phyloP scores from a whole-genome alignment of 2,329 filamentous ascomycete species.

The Drechslera avenae region DNA sequence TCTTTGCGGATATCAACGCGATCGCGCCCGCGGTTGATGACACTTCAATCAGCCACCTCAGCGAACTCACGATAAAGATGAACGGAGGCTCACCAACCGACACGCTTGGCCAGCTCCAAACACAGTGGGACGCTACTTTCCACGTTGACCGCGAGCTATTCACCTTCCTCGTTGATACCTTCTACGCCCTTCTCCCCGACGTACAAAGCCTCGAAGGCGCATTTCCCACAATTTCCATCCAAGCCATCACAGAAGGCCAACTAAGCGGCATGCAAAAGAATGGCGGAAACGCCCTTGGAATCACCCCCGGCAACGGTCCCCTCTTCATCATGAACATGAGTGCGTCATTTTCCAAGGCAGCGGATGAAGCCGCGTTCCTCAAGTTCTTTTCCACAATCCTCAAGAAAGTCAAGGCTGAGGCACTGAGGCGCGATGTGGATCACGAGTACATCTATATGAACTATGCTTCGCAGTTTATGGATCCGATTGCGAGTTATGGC shows the following conservation, averaged over 20 bases:
- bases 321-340: conserved; percentile 30
- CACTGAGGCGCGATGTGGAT: conserved; percentile 17
- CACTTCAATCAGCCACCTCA: conserved; percentile 26
- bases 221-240: conserved; percentile 27
- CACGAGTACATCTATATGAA: conserved; percentile 50
- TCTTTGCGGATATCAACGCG: conserved; percentile 32
- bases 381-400: conserved; percentile 25
- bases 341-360: conserved; percentile 19
- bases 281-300: conserved; percentile 38
- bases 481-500: conserved; percentile 46
- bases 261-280: conserved; percentile 32
- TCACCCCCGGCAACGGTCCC: conserved; percentile 23
- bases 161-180: conserved; percentile 27
- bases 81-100: conserved; percentile 25
- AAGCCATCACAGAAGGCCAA: conserved; percentile 31
- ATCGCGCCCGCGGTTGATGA: conserved; percentile 30
- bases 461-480: conserved; percentile 52
- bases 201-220: conserved; percentile 20
- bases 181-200: conserved; percentile 17
- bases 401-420: conserved; percentile 24
- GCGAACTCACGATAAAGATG: conserved; percentile 28
- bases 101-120: conserved; percentile 24
- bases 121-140: conserved; percentile 36
- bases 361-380: conserved; percentile 28
- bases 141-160: conserved; percentile 31